Evolutionary conservation across 768 basidiomycete genomes (phyloP), one percentile per base, ranked within the genome.

Genomic region (Pleurotus platypus): DNA sequence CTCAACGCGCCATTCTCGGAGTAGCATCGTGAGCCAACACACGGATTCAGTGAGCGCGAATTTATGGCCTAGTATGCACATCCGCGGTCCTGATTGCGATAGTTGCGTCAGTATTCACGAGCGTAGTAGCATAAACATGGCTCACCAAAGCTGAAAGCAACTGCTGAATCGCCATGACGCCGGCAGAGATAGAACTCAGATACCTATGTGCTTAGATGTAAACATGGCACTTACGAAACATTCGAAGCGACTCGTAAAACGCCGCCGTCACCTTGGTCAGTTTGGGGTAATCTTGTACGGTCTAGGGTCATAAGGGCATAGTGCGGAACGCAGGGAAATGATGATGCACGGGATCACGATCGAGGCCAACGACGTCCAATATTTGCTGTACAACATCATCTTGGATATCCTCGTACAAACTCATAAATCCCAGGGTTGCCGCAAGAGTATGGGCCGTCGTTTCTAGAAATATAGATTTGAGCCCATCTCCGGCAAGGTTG

Each of bases 401-500:
- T 66, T 84, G 82, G 15, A 78, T 67, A 11, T 79, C 75, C 4
- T 75, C 70, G 62, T 81, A 59, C 12, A 79, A 57, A 1, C 77
- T 71, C 15, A 85, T 66, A 61, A 75, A 74, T 0, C 72, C 80
- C 9, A 84, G 62, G 0, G 78, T 75, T 9, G 73, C 81, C 1
- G 79, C 75, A 1, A 84, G 69, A 0, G 72, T 73, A 58, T 78
- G 72, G 1, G 81, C 79, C 1, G 81, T 81, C 2, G 80, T 83
- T 67, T 82, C 80, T 79, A 50, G 16, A 30, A 20, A 42, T 30
- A 9, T 8, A 5, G 6, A 30, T 30, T 30, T 30, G 47, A 37
- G 42, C 59, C 46, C 12, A 30, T 8, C 22, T 20, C 47, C 30
- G 26, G 26, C 20, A 46, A 50, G 5, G 26, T 18, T 18, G 30